Percentiles rank a stretch among this genome's conserved stretches.
Evolutionary conservation across 2,329 filamentous ascomycete genomes (phyloP).

Genomic region (Raffaelea arxii): DNA sequence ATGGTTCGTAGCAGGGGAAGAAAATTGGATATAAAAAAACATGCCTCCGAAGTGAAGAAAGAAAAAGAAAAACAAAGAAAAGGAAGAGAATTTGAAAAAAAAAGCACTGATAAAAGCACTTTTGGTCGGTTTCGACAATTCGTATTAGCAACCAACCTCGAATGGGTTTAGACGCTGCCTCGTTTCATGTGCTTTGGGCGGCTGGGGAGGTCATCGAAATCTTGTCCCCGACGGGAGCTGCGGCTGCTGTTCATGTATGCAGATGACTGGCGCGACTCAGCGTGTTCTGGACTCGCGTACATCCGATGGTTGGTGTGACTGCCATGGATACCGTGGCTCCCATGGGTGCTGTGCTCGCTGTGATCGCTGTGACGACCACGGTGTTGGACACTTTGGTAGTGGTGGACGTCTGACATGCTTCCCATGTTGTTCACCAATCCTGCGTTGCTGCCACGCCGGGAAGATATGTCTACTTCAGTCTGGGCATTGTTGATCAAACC

Average conservation of each 20-base stretch:
- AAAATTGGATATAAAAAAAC: background rate
- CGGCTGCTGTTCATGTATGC: conserved; percentile 24
- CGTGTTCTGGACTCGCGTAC: no score
- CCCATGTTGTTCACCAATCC: background rate
- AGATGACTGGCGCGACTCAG: background rate
- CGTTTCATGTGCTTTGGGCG: conserved; percentile 31
- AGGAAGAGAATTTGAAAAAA: no score
- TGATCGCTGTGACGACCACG: conserved; percentile 23
- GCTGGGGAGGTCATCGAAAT: conserved; percentile 27
- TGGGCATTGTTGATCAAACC: conserved; percentile 47
- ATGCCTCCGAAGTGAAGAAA: background rate
- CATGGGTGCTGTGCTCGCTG: background rate
- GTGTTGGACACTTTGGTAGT: conserved; percentile 15
- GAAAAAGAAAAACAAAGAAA: background rate
- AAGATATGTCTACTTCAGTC: conserved; percentile 40
- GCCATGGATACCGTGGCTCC: no score
- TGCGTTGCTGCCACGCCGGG: conserved; percentile 19
- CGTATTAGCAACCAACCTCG: no score
- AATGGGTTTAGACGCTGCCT: conserved; percentile 36
- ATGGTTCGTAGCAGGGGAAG: no score
- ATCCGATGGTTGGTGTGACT: no score
- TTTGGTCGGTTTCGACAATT: no score
- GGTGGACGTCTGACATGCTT: background rate
- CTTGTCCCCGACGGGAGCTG: conserved; percentile 37
- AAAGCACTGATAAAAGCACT: no score